These are phyloP conservation scores for Cavenderia fasciculata DNA, from an alignment of 78 protist species.

Conservation along the genomic window DNA sequence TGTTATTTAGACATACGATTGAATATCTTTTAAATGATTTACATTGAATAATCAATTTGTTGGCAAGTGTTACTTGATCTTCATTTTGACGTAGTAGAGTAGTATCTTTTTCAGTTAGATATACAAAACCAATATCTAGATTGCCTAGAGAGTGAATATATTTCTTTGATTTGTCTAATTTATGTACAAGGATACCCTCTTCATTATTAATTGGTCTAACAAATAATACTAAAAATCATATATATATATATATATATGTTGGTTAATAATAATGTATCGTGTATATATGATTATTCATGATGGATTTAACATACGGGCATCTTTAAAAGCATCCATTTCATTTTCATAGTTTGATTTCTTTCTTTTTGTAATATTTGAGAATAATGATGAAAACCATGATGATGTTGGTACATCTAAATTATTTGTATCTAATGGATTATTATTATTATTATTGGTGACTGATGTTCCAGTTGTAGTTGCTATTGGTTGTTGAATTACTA, in stretches of 20 bases:
- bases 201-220: constrained; percentile 61
- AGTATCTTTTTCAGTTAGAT: constrained; percentile 62
- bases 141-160: constrained; percentile 65
- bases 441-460: too few species aligned
- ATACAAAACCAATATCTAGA: constrained; percentile 58
- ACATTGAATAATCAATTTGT: constrained; percentile 70
- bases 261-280: not conserved
- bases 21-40: constrained; percentile 53
- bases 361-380: constrained; percentile 30
- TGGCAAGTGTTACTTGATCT: constrained; percentile 54
- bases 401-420: constrained; percentile 11
- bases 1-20: constrained; percentile 18
- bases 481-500: too few species aligned
- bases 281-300: not conserved
- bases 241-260: not conserved
- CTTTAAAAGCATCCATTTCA: constrained; percentile 65
- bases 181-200: constrained; percentile 59
- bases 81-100: constrained; percentile 57
- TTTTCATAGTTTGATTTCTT: constrained; percentile 65
- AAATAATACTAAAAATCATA: constrained; percentile 6
- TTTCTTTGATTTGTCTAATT: constrained; percentile 45
- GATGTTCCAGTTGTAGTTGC: too few species aligned
- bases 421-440: too few species aligned
- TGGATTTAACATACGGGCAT: constrained; percentile 17
- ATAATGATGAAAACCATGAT: constrained; percentile 39